Conservation (phyloP, 768 basidiomycete species). For the Phaeotremella skinneri region DNA sequence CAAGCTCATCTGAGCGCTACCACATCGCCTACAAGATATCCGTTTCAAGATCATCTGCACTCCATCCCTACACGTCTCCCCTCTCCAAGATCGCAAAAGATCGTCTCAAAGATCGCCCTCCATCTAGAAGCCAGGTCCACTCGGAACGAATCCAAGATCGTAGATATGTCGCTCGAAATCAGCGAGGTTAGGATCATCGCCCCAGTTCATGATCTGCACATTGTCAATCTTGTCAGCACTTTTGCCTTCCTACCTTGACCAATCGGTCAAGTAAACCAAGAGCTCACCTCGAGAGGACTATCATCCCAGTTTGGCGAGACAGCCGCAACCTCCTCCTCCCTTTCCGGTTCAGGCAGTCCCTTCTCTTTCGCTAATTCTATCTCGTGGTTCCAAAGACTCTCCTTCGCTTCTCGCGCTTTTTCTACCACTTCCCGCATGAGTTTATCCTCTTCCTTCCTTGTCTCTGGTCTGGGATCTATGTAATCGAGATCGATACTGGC, state of each 20-base stretch:
- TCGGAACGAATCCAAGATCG: conserved; percentile 44
- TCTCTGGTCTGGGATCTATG: conserved; percentile 39
- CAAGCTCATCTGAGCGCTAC: too few species aligned
- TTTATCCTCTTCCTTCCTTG: conserved; percentile 24
- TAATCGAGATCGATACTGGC: conserved; percentile 45
- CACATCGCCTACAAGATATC: too few species aligned
- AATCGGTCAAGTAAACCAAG: not conserved
- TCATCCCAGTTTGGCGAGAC: conserved; percentile 39
- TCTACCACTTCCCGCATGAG: conserved; percentile 16
- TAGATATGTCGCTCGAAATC: conserved; percentile 43
- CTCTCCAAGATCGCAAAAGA: too few species aligned
- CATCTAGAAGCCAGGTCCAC: conserved; percentile 38
- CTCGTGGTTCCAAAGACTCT: conserved; percentile 9
- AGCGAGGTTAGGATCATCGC: conserved; percentile 25
- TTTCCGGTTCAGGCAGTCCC: conserved; percentile 16
- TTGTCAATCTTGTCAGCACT: conserved; percentile 7
- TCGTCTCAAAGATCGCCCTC: not conserved
- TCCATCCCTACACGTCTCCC: too few species aligned
- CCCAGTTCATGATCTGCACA: conserved; percentile 33
- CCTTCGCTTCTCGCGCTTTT: conserved; percentile 5
- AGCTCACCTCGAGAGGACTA: conserved; percentile 41
- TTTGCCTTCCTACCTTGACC: not conserved
- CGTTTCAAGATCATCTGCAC: too few species aligned
- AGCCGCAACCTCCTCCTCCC: conserved; percentile 12
- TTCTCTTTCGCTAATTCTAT: conserved; percentile 11